Base-by-base conservation (phyloP, 2,329 filamentous ascomycete species). In the Ceratocystis destructans region DNA sequence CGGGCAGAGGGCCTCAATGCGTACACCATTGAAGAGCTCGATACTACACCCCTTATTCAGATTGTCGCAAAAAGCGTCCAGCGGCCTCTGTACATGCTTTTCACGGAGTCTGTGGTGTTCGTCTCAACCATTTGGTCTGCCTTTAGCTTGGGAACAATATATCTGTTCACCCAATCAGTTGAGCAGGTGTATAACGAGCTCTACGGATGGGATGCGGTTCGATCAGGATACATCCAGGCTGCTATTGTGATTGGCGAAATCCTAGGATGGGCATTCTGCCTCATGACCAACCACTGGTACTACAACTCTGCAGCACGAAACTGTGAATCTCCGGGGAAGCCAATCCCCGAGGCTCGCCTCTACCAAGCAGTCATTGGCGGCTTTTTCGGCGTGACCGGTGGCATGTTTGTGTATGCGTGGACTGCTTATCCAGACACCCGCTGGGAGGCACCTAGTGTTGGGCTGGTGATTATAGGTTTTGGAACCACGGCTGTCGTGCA, bases 341-440 rank as follows among this genome's bases (percentile, higher is more conserved):
- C 75, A 74, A 64, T 68, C 41, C 66, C 66, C 45, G 66, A 68
- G 25, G 61, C 66, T 6, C 64, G 66, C 25, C 66, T 68, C 12
- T 68, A 68, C 59, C 66, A 68, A 17, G 66, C 66, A 8, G 64
- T 68, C 17, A 63, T 68, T 50, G 66, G 66, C 28, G 66, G 66
- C 5, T 61, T 68, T 31, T 66, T 66, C 25, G 66, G 66, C 7
- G 64, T 68, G 7, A 68, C 64, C 0, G 79, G 76, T 1, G 80
- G 80, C 15, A 75, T 82, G 72, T 80, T 82, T 68, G 74, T 76
- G 41, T 82, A 81, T 68, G 80, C 74, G 0, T 82, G 79, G 80
- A 78, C 78, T 1, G 74, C 75, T 1, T 79, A 75, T 55, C 70
- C 77, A 0, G 66, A 45, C 2, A 50, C 80, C 0, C 77, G 74